Percentiles rank a stretch among this genome's conserved stretches.
Conservation (phyloP, 1,139 yeast species). For the Taphrina betulina region DNA sequence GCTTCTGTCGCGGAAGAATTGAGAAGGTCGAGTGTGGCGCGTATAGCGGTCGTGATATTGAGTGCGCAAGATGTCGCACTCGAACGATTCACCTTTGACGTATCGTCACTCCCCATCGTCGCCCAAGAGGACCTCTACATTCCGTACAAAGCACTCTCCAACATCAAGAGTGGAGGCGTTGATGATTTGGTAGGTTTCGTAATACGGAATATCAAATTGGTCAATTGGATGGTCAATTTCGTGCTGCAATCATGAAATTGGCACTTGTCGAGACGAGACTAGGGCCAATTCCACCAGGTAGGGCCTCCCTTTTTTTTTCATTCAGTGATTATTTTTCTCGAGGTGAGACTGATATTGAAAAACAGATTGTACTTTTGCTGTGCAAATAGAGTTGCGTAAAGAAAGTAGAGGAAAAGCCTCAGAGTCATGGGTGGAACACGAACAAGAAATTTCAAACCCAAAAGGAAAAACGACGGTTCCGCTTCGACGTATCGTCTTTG, state of each 20-base stretch:
- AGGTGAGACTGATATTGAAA: not conserved
- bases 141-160: conserved; percentile 34
- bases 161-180: too few relatives aligned
- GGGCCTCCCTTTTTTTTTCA: conserved; percentile 38
- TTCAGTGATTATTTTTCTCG: too few relatives aligned
- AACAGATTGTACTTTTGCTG: conserved; percentile 37
- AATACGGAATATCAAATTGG: conserved; percentile 15
- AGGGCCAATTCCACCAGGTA: conserved; percentile 39
- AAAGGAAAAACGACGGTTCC: conserved; percentile 39
- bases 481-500: conserved; percentile 43
- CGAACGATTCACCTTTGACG: conserved; percentile 45
- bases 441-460: conserved; percentile 38
- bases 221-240: conserved; percentile 38
- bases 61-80: conserved; percentile 39
- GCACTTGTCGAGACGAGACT: conserved; percentile 37
- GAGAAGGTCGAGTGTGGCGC: conserved; percentile 39
- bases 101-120: conserved; percentile 41
- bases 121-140: conserved; percentile 36
- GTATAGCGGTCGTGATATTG: conserved; percentile 42
- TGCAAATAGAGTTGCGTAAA: conserved; percentile 32
- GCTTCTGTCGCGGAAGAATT: conserved; percentile 41
- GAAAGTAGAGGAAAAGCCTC: conserved; percentile 6
- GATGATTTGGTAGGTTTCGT: conserved; percentile 4
- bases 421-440: conserved; percentile 38
- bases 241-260: conserved; percentile 42